phyloP scores from a whole-genome alignment of 2,329 filamentous ascomycete species.

The Keithomyces neogunnii region DNA sequence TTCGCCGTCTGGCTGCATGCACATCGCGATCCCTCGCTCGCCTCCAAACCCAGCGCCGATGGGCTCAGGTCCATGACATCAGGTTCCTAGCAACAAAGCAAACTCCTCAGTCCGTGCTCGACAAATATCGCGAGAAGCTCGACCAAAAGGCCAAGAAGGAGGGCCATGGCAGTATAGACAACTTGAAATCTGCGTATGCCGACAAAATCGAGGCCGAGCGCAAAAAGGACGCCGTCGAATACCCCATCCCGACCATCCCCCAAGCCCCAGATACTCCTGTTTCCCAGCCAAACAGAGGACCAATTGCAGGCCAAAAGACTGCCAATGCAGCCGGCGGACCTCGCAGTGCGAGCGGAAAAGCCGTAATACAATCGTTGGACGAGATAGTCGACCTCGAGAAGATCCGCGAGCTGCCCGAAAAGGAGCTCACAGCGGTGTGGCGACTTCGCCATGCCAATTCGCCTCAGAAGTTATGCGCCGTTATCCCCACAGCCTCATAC shows the following conservation, averaged over 20 bases:
- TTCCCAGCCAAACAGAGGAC: constrained; percentile 26
- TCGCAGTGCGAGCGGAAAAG: not conserved
- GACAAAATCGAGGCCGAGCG: constrained; percentile 71
- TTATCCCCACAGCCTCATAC: constrained; percentile 69
- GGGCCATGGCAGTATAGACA: constrained; percentile 60
- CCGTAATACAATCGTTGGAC: constrained; percentile 36
- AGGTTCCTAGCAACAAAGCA: constrained; percentile 80
- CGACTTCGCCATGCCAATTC: constrained; percentile 73
- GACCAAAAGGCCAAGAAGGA: constrained; percentile 69
- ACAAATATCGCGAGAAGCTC: constrained; percentile 85
- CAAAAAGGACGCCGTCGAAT: constrained; percentile 53
- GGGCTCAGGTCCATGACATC: constrained; percentile 87
- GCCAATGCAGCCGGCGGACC: not conserved
- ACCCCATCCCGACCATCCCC: constrained; percentile 25
- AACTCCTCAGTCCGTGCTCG: constrained; percentile 57
- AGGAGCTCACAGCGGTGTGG: constrained; percentile 86
- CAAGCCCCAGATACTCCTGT: constrained; percentile 27
- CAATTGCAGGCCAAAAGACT: constrained; percentile 17
- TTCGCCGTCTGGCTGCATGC: constrained; percentile 36
- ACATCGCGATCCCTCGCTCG: constrained; percentile 23
- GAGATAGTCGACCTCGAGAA: constrained; percentile 71
- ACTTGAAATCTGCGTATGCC: constrained; percentile 74
- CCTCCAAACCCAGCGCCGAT: constrained; percentile 57
- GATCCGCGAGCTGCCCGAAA: constrained; percentile 58
- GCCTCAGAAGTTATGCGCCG: constrained; percentile 71